phyloP scores from a whole-genome alignment of 805 yeast species.

The Yamadazyma takamatsuzukensis region DNA sequence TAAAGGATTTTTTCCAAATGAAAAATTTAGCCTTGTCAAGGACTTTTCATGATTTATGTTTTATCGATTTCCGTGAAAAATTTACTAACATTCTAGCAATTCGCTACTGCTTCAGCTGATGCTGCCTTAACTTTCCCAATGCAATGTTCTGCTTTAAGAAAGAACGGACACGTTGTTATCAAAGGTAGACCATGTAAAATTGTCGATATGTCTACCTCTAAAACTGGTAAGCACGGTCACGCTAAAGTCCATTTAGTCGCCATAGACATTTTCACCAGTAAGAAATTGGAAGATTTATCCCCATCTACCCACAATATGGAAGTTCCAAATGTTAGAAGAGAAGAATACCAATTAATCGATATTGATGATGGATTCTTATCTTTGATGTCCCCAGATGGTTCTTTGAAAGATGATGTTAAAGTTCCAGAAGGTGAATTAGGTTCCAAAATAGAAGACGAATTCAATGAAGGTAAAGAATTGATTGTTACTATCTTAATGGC shows the following conservation, averaged over 20 bases:
- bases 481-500: constrained; percentile 95
- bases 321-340: constrained; percentile 95
- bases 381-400: constrained; percentile 96
- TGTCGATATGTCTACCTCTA: constrained; percentile 99
- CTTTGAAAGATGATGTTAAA: constrained; percentile 98
- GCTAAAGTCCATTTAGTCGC: constrained; percentile 99
- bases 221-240: constrained; percentile 99
- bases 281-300: constrained; percentile 99
- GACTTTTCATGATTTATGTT: too few relatives aligned
- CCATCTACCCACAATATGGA: constrained; percentile 99
- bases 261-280: constrained; percentile 97
- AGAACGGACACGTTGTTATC: constrained; percentile 98
- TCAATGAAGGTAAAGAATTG: constrained; percentile 97
- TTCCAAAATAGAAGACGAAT: constrained; percentile 84
- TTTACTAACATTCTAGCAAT: constrained; percentile 61
- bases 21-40: too few relatives aligned
- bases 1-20: too few relatives aligned
- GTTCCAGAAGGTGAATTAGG: constrained; percentile 98
- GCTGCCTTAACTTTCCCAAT: constrained; percentile 97
- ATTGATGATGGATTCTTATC: constrained; percentile 97
- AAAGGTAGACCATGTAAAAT: constrained; percentile 99
- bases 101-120: constrained; percentile 98
- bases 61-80: too few relatives aligned
- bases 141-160: constrained; percentile 99
- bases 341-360: constrained; percentile 95